These are phyloP conservation scores for Xylaria nigripes DNA, from an alignment of 495 filamentous ascomycete genomes.

Conservation along the genomic window DNA sequence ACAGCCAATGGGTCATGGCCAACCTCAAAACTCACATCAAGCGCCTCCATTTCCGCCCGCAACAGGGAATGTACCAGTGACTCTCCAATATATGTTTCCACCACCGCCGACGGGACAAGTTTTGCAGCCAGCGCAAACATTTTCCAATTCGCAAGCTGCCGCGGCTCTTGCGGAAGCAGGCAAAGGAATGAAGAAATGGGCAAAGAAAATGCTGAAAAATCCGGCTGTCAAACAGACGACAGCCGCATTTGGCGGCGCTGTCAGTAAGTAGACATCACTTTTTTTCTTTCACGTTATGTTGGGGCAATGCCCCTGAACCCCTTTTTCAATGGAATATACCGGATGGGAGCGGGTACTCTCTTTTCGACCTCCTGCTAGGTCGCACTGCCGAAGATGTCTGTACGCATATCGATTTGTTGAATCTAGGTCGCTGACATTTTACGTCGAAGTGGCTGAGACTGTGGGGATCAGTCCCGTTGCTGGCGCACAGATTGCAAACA, in stretches of 20 bases:
- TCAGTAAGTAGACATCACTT: slow-evolving; percentile 5
- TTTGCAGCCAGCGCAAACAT: slow-evolving; percentile 11
- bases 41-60: background rate
- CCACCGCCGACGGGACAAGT: slow-evolving; percentile 10
- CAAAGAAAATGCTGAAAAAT: slow-evolving; percentile 20
- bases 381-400: background rate
- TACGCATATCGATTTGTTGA: background rate
- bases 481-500: slow-evolving; percentile 18
- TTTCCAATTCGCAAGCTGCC: slow-evolving; percentile 16
- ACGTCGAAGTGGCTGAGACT: slow-evolving; percentile 12
- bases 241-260: slow-evolving; percentile 16
- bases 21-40: background rate
- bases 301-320: background rate
- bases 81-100: background rate
- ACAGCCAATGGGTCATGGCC: background rate
- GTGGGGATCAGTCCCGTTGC: slow-evolving; percentile 14
- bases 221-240: slow-evolving; percentile 21
- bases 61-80: background rate
- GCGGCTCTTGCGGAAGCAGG: slow-evolving; percentile 18
- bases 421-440: background rate
- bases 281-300: background rate
- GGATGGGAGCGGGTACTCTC: background rate
- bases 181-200: slow-evolving; percentile 28
- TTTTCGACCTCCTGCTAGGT: background rate
- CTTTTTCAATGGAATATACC: background rate